These are phyloP conservation scores for Aspergillus quadricinctus DNA, from an alignment of 2,329 filamentous ascomycete species.

Conservation along the genomic window DNA sequence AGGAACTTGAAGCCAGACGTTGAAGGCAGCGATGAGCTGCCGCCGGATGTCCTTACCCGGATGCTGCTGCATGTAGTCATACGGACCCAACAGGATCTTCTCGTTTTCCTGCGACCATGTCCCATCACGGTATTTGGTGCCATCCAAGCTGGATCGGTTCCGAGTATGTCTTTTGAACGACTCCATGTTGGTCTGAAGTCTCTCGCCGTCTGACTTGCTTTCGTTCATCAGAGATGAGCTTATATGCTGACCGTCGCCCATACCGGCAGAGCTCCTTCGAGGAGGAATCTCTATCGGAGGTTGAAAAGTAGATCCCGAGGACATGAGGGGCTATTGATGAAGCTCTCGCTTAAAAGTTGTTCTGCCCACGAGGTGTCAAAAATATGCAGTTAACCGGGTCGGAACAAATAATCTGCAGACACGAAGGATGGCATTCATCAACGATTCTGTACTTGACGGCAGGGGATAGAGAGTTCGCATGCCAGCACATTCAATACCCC, in stretches of 20 bases:
- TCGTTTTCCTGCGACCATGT: slow-evolving; percentile 39
- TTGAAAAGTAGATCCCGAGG: slow-evolving; percentile 33
- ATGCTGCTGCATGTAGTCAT: slow-evolving; percentile 42
- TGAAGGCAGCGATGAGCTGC: slow-evolving; percentile 43
- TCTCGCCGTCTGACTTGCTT: slow-evolving; percentile 45
- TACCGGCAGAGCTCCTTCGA: slow-evolving; percentile 64
- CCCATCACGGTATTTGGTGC: slow-evolving; percentile 35
- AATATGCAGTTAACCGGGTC: neutral
- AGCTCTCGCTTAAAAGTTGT: neutral
- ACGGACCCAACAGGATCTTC: slow-evolving; percentile 41
- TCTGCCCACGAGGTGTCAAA: neutral
- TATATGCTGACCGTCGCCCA: slow-evolving; percentile 28
- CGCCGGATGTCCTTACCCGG: slow-evolving; percentile 45
- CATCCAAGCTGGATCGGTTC: slow-evolving; percentile 36
- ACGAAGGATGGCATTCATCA: neutral
- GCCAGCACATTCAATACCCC: neutral
- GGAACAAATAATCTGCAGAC: neutral
- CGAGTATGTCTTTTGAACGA: slow-evolving; percentile 25
- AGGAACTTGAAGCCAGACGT: slow-evolving; percentile 43
- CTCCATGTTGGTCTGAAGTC: slow-evolving; percentile 21
- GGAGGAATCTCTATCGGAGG: slow-evolving; percentile 68
- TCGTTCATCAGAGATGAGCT: slow-evolving; percentile 10
- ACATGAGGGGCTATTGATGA: slow-evolving; percentile 9
- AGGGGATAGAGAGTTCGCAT: neutral
- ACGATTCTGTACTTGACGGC: neutral